Conservation (phyloP, 805 yeast species). For the Debaryomyces castellii region DNA sequence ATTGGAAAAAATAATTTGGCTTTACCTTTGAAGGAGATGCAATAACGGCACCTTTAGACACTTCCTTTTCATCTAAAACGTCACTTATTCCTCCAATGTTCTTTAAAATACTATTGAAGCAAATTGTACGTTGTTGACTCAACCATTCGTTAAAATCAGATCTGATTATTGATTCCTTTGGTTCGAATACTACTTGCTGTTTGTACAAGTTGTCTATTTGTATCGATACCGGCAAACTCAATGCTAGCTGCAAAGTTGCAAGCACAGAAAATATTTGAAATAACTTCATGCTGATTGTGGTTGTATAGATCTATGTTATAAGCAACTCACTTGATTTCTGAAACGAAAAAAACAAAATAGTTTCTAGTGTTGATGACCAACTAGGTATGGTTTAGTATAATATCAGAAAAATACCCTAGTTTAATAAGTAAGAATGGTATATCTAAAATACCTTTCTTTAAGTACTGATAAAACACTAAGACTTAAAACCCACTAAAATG, state of each 20-base stretch:
- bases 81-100: slow-evolving; percentile 57
- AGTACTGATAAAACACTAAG: neutral
- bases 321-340: neutral
- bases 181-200: neutral
- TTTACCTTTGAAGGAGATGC: slow-evolving; percentile 74
- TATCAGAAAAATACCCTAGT: neutral
- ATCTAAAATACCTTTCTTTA: neutral
- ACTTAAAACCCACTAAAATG: neutral
- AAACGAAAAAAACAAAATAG: neutral
- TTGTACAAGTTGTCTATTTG: neutral
- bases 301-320: neutral
- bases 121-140: slow-evolving; percentile 33
- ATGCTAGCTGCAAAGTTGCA: neutral
- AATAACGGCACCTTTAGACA: slow-evolving; percentile 68
- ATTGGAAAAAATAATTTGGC: slow-evolving; percentile 86
- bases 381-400: neutral
- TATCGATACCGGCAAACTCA: neutral
- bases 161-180: slow-evolving; percentile 7
- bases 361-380: neutral
- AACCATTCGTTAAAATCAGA: slow-evolving; percentile 51
- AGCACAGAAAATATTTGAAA: neutral
- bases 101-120: slow-evolving; percentile 48
- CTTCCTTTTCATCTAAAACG: slow-evolving; percentile 25
- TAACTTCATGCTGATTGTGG: neutral
- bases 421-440: no score